Base-by-base conservation (phyloP, 257 asterid species). In the Gardenia jasminoides region DNA sequence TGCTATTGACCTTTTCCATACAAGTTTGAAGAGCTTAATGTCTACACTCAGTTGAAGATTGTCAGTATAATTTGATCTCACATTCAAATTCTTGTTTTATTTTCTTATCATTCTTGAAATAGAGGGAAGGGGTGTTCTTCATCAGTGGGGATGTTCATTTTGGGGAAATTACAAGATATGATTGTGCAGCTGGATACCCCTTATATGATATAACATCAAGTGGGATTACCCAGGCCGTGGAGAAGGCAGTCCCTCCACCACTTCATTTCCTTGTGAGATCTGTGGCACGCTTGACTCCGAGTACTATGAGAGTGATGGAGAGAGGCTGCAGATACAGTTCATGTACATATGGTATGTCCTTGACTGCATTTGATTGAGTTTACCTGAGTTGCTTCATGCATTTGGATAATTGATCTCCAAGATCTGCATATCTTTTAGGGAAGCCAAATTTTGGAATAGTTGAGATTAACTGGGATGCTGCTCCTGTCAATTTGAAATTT, bases 61-160 rank as follows among this genome's bases (percentile, higher is more conserved):
- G n/a, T 24, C 28, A 61, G 67, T 76, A 26, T 44, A 30, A 30
- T 22, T 26, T 39, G 36, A 28, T 67, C 46, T 76, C 22, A 7
- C 28, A 30, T 6, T 70, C 15, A 9, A 73, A 31, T 26, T 30
- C 68, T 59, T 67, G 41, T 36, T 36, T 36, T 36, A 4, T 36
- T 36, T 36, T 36, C 41, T 67, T 22, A 6, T 6, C 64, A 36
- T 46, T 46, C 26, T 68, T 67, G 47, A 39, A 54, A 61, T 44
- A 80, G 83, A 84, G 87, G 46, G 75, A 81, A 80, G 87, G 84
- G 31, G 84, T 84, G 20, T 71, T 84, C 72, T 84, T 84, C 78
- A 69, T 84, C 47, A 84, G 86, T 54, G 86, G 84, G n/a, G 86
- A 83, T 80, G 86, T 83, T 66, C 86, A 83, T 75, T 84, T 80